phyloP scores from a whole-genome alignment of 768 basidiomycete genomes.

The Lactarius trivialis region DNA sequence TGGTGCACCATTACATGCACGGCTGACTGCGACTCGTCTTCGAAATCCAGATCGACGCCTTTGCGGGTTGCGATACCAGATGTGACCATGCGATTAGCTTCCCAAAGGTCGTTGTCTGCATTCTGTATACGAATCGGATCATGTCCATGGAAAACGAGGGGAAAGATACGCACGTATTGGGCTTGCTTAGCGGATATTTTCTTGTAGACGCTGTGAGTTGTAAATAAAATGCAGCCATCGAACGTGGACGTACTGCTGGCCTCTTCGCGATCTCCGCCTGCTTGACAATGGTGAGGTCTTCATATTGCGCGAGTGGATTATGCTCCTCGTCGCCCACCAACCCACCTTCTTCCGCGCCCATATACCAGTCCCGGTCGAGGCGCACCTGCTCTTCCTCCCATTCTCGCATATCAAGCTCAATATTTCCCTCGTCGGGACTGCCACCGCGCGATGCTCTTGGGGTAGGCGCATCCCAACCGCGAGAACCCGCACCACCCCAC shows the following conservation, averaged over 20 bases:
- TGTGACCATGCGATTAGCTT: slow-evolving; percentile 94
- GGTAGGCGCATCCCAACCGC: slow-evolving; percentile 79
- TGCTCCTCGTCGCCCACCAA: slow-evolving; percentile 86
- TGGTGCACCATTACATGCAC: slow-evolving; percentile 98
- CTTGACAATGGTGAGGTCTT: slow-evolving; percentile 67
- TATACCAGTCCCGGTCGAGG: slow-evolving; percentile 96
- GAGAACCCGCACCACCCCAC: slow-evolving; percentile 51
- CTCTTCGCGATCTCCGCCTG: slow-evolving; percentile 72
- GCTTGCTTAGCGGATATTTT: slow-evolving; percentile 92
- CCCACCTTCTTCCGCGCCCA: slow-evolving; percentile 80
- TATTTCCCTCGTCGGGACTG: slow-evolving; percentile 59
- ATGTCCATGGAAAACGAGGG: neutral
- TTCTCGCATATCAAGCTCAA: slow-evolving; percentile 70
- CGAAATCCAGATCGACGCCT: slow-evolving; percentile 86
- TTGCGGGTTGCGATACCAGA: slow-evolving; percentile 90
- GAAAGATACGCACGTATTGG: slow-evolving; percentile 69
- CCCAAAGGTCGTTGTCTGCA: slow-evolving; percentile 98
- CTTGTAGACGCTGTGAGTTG: slow-evolving; percentile 36
- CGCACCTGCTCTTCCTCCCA: slow-evolving; percentile 97
- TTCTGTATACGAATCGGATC: slow-evolving; percentile 47
- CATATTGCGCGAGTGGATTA: slow-evolving; percentile 90
- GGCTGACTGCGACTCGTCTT: slow-evolving; percentile 92
- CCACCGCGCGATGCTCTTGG: slow-evolving; percentile 60
- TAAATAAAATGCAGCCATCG: slow-evolving; percentile 1
- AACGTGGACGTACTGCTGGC: slow-evolving; percentile 47